Evolutionary conservation across 2,329 filamentous ascomycete species (phyloP).

Genomic region (Teratosphaeria destructans): DNA sequence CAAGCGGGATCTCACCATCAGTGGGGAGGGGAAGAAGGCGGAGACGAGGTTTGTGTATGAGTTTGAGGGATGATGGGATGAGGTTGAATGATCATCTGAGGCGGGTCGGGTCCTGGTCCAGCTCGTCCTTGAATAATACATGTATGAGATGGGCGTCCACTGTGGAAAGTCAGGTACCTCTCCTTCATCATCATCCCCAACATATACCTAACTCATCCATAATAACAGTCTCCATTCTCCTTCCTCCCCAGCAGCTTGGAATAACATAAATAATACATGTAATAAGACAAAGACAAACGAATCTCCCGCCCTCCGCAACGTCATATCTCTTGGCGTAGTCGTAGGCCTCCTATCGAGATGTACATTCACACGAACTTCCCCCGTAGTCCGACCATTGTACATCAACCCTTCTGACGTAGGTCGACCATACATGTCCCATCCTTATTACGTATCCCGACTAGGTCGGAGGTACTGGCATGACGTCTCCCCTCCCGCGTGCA

Average conservation of each 20-base stretch:
- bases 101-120: no score
- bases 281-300: no score
- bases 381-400: background rate
- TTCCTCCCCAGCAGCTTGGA: no score
- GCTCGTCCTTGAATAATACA: no score
- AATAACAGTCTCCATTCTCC: no score
- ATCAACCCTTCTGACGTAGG: no score
- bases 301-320: background rate
- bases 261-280: no score
- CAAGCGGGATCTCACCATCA: constrained; percentile 11
- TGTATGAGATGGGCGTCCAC: no score
- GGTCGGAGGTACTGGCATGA: background rate
- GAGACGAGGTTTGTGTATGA: constrained; percentile 13
- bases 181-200: no score
- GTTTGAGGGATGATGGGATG: constrained; percentile 3
- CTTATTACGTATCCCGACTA: background rate
- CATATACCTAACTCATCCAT: no score
- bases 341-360: background rate
- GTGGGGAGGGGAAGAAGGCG: constrained; percentile 5
- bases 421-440: background rate
- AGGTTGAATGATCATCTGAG: no score
- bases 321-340: background rate
- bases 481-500: background rate
- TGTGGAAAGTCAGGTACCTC: no score
- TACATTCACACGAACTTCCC: background rate